phyloP scores from a whole-genome alignment of 768 basidiomycete species.

The Russula vinacea region DNA sequence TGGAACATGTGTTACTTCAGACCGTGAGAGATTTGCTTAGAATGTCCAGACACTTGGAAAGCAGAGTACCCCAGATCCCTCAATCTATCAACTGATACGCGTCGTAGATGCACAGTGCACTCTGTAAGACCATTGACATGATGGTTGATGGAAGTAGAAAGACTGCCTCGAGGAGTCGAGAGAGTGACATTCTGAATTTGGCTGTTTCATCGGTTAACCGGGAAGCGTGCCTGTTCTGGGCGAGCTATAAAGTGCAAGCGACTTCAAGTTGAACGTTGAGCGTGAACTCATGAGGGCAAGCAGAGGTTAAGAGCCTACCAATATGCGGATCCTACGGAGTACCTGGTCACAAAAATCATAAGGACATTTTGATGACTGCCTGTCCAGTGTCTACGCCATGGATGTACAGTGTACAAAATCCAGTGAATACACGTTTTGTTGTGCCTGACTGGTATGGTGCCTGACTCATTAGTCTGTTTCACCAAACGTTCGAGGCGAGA shows the following conservation, averaged over 20 bases:
- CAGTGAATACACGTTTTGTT: too few relatives aligned
- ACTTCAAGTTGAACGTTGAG: too few relatives aligned
- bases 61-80: background rate
- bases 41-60: background rate
- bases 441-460: background rate
- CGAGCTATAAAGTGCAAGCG: too few relatives aligned
- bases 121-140: too few relatives aligned
- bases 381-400: too few relatives aligned
- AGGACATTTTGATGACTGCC: too few relatives aligned
- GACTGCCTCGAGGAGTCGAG: background rate
- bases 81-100: background rate
- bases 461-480: background rate
- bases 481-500: background rate
- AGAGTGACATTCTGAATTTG: background rate
- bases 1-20: background rate
- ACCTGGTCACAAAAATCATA: background rate
- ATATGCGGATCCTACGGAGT: background rate
- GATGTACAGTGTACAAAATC: too few relatives aligned
- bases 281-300: background rate
- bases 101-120: too few relatives aligned
- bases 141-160: background rate
- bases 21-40: background rate
- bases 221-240: background rate
- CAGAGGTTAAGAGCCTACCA: background rate
- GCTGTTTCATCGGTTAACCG: background rate